A percentile compares a stretch with the other conserved stretches of the same genome.
Conservation (phyloP, 176 grass and related monocot genomes). For the Chrysopogon serrulatus region DNA sequence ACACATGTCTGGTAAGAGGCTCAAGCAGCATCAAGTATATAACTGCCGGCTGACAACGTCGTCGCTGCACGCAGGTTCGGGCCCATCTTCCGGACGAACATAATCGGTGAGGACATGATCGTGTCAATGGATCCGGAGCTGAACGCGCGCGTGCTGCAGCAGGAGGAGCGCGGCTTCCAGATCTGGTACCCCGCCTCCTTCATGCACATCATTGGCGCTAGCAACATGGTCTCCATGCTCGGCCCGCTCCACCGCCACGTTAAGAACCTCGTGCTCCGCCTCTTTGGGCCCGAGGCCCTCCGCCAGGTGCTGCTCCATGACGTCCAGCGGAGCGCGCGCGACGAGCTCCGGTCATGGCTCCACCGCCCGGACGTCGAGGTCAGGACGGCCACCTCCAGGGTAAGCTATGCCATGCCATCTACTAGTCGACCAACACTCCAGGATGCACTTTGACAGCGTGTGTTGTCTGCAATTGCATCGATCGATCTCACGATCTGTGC, state of each 20-base stretch:
- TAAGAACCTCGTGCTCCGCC: conserved; percentile 31
- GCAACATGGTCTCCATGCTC: conserved; percentile 12
- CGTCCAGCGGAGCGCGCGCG: neutral
- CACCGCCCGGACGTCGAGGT: neutral
- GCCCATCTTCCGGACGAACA: too few species aligned
- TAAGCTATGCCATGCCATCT: neutral
- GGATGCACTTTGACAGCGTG: too few species aligned
- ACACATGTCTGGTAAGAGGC: too few species aligned
- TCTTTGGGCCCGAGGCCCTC: conserved; percentile 46
- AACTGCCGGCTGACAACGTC: too few species aligned
- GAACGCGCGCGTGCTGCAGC: too few species aligned
- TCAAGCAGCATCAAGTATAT: too few species aligned
- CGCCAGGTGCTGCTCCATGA: neutral
- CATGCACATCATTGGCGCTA: conserved; percentile 32
- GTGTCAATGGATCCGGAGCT: too few species aligned
- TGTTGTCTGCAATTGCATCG: too few species aligned
- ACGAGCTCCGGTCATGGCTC: neutral
- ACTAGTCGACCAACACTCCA: neutral
- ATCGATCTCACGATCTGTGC: neutral
- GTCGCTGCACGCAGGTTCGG: too few species aligned
- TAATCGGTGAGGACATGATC: too few species aligned
- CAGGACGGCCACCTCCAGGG: neutral
- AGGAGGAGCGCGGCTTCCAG: conserved; percentile 57
- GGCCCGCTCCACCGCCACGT: conserved; percentile 44
- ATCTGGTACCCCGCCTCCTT: conserved; percentile 52